These are phyloP conservation scores for Nakaseomyces kungkrabaensis DNA, from an alignment of 1,139 yeast species.

Conservation along the genomic window DNA sequence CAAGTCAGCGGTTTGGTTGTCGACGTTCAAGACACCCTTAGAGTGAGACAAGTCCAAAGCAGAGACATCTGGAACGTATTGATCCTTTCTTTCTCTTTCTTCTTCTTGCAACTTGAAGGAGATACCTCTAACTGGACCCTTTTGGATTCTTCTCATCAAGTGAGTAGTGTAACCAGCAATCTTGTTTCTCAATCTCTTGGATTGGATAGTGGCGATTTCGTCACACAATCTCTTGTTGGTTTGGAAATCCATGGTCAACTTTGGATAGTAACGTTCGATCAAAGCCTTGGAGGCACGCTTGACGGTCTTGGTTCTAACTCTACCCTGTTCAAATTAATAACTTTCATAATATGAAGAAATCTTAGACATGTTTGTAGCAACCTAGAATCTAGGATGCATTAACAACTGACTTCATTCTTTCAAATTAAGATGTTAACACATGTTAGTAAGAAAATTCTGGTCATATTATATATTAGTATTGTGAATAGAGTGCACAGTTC, in stretches of 20 bases:
- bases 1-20: slow-evolving; percentile 94
- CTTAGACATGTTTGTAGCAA: background rate
- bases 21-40: slow-evolving; percentile 95
- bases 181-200: slow-evolving; percentile 99
- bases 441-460: background rate
- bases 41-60: slow-evolving; percentile 97
- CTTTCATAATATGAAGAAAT: background rate
- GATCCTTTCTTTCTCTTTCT: slow-evolving; percentile 99
- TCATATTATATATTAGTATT: background rate
- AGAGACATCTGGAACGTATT: slow-evolving; percentile 99
- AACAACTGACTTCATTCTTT: slow-evolving; percentile 1
- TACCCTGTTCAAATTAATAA: slow-evolving; percentile 48
- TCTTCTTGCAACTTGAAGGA: slow-evolving; percentile 99
- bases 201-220: slow-evolving; percentile 97
- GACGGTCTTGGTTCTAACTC: slow-evolving; percentile 99
- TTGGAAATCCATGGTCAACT: slow-evolving; percentile 98
- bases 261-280: slow-evolving; percentile 99
- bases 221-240: slow-evolving; percentile 99
- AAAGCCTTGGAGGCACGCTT: slow-evolving; percentile 99
- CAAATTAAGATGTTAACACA: background rate
- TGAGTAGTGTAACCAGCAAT: slow-evolving; percentile 99
- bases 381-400: background rate
- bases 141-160: slow-evolving; percentile 99
- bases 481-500: background rate
- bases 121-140: slow-evolving; percentile 99